Conservation (phyloP, 31 red algal genomes). For the Porphyra umbilicalis region DNA sequence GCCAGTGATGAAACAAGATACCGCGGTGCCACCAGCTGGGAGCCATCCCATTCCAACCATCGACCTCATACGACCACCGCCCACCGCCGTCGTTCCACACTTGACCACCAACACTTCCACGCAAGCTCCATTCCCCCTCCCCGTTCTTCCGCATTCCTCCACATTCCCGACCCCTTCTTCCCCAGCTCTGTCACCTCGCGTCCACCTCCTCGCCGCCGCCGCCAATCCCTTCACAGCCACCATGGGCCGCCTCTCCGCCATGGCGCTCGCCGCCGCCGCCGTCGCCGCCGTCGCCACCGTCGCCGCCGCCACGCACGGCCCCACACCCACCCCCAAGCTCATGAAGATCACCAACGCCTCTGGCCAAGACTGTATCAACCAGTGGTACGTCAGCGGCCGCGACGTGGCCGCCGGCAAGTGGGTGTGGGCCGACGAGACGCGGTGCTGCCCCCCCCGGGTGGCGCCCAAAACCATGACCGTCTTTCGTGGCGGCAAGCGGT, state of each 20-base stretch:
- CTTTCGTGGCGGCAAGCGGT: not conserved
- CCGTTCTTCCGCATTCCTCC: too few species aligned
- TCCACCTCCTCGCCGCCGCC: not conserved
- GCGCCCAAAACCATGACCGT: not conserved
- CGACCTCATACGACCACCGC: too few species aligned
- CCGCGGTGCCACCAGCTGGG: too few species aligned
- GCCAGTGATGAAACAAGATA: too few species aligned
- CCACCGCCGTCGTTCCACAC: too few species aligned
- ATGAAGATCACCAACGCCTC: not conserved
- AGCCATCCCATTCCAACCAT: too few species aligned
- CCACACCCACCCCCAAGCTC: not conserved
- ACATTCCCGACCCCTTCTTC: not conserved
- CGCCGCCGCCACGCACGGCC: not conserved
- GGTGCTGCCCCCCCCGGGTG: not conserved
- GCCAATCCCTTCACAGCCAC: not conserved
- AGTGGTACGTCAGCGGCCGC: not conserved
- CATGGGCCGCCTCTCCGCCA: not conserved
- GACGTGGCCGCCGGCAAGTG: not conserved
- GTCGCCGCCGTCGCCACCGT: not conserved
- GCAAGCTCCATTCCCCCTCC: too few species aligned
- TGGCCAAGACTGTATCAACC: not conserved
- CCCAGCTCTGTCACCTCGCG: not conserved
- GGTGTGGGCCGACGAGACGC: not conserved
- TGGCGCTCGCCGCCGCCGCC: not conserved
- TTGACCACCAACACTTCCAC: too few species aligned